A percentile compares a stretch with the other conserved stretches of the same genome.
phyloP scores from a whole-genome alignment of 2,329 filamentous ascomycete genomes.

The Tolypocladium amazonense region DNA sequence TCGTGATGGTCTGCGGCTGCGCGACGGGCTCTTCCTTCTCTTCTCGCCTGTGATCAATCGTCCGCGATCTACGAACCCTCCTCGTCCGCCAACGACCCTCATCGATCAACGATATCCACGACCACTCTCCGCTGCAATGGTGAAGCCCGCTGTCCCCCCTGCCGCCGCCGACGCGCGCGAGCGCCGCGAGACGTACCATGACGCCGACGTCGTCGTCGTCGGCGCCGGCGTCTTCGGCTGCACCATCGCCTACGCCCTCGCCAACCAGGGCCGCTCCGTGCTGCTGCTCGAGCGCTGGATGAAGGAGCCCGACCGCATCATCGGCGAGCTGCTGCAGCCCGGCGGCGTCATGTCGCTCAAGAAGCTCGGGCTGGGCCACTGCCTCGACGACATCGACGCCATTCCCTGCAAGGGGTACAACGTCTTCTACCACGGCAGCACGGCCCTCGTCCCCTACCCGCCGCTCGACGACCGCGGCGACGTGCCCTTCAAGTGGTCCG shows the following conservation, averaged over 20 bases:
- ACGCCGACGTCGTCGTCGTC: constrained; percentile 79
- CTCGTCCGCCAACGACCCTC: neutral
- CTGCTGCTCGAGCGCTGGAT: constrained; percentile 80
- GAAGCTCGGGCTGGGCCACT: constrained; percentile 69
- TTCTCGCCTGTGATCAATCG: neutral
- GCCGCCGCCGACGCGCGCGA: constrained; percentile 28
- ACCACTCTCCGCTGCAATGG: neutral
- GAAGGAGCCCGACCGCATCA: constrained; percentile 89
- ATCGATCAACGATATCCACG: neutral
- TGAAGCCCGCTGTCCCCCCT: neutral
- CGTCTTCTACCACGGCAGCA: constrained; percentile 66
- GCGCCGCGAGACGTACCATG: constrained; percentile 44
- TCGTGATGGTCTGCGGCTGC: neutral
- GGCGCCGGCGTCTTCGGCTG: constrained; percentile 88
- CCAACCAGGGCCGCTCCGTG: constrained; percentile 82
- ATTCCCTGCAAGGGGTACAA: constrained; percentile 78
- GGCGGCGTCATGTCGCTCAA: constrained; percentile 75
- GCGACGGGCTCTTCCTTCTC: neutral
- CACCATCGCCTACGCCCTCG: constrained; percentile 73
- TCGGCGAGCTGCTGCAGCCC: constrained; percentile 89
- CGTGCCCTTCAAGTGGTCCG: constrained; percentile 25
- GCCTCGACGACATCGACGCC: constrained; percentile 81
- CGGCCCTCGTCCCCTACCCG: constrained; percentile 74
- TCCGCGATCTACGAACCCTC: neutral
- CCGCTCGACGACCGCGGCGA: constrained; percentile 38